These are phyloP conservation scores for Stephania japonica DNA, from an alignment of 164 flowering plant genomes.

Conservation along the genomic window DNA sequence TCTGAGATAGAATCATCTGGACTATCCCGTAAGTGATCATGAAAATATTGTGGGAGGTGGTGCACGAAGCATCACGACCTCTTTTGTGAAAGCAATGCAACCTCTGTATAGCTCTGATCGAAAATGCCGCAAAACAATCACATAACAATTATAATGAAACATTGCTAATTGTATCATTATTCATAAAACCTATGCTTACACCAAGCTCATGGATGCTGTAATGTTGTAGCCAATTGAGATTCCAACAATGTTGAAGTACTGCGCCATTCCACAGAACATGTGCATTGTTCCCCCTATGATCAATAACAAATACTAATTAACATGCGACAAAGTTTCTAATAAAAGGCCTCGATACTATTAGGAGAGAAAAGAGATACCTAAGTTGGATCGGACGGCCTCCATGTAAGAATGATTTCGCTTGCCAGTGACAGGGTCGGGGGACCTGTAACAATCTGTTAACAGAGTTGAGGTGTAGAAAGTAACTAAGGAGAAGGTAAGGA, in stretches of 20 bases:
- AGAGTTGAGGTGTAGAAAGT: slow-evolving; percentile 38
- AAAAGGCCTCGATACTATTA: background rate
- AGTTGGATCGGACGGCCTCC: slow-evolving; percentile 35
- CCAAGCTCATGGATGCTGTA: slow-evolving; percentile 51
- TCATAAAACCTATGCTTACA: slow-evolving; percentile 25
- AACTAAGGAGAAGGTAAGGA: slow-evolving; percentile 27
- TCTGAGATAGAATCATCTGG: slow-evolving; percentile 40
- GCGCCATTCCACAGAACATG: slow-evolving; percentile 29
- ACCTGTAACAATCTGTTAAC: slow-evolving; percentile 51
- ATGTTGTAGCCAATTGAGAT: slow-evolving; percentile 37
- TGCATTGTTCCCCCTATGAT: slow-evolving; percentile 28
- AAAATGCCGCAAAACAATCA: background rate
- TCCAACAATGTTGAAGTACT: slow-evolving; percentile 31
- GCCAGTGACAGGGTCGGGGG: slow-evolving; percentile 34
- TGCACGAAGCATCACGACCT: slow-evolving; percentile 34
- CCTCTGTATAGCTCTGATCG: slow-evolving; percentile 33
- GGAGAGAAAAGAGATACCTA: slow-evolving; percentile 23
- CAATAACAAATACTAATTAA: background rate
- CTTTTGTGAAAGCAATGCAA: slow-evolving; percentile 40
- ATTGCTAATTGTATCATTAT: no score
- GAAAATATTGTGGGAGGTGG: slow-evolving; percentile 22
- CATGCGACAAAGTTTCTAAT: no score
- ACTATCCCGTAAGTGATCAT: slow-evolving; percentile 34
- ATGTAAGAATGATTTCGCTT: slow-evolving; percentile 43
- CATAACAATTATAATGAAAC: background rate